Base-by-base conservation (phyloP, 2,329 filamentous ascomycete species). In the Curvularia verruculosa region DNA sequence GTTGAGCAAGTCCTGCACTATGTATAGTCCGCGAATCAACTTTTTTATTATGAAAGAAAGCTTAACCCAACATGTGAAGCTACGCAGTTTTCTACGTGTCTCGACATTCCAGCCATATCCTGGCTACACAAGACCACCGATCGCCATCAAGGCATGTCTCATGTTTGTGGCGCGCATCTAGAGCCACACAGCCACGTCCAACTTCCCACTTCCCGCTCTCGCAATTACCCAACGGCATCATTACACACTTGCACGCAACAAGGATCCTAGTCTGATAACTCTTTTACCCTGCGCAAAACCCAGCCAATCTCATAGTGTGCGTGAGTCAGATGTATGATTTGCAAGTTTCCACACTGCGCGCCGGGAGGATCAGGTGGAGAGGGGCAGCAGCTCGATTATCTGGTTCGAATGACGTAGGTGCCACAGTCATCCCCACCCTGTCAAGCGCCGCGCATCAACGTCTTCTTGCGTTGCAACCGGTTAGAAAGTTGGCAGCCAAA, bases 351-450 rank as follows among this genome's bases (percentile, higher is more conserved):
- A 24, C 2, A 29, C 29, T 12, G 15, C 31, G 31, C 29, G 45
- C 23, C 45, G 45, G 29, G 45, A 48, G 19, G 45, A 37, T 48
- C 45, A 48, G 12, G 15, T 19, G 44, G 21, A 12, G 37, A 41
- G 21, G 39, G 21, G 5, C 19, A 5, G 29, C 9, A 4, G 19
- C 21, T 48, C 15, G 31, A 48, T 48, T 21, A 18, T 37, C 18
- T 26, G 45, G 45, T 37, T 48, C 28, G 8, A 10, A 48, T 48
- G 45, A 48, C 45, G 45, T 48, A 48, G 45, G 45, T 9, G 13
- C 15, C 5, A 19, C 23, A 19, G 18, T 18, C 28, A 21, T 18
- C 9, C 21, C 19, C 18, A 39, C 18, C 19, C 18, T 41, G 39
- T 41, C 39, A n/a, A 41, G 23, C 21, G 39, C 39, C 21, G 39